Evolutionary conservation across 2,329 filamentous ascomycete genomes (phyloP).

Genomic region (Ophiostoma tasmaniense): DNA sequence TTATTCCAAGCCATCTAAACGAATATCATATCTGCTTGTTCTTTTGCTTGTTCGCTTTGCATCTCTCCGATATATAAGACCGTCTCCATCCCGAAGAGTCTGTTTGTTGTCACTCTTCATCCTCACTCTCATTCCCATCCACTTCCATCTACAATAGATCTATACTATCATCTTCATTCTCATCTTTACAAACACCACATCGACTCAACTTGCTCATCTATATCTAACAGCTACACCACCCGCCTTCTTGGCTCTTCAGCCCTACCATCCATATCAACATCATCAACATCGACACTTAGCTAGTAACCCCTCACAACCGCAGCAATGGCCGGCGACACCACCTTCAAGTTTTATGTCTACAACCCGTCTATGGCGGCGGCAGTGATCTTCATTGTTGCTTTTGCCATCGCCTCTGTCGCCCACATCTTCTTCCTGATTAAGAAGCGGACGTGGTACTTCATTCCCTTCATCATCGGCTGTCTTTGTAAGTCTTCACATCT

Average conservation of each 20-base stretch:
- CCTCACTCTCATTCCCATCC: not conserved
- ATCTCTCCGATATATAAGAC: not conserved
- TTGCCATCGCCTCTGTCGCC: not conserved
- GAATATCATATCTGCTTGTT: not conserved
- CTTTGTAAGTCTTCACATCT: slow-evolving; percentile 15
- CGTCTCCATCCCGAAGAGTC: not conserved
- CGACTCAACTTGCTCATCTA: not conserved
- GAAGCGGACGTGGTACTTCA: slow-evolving; percentile 18
- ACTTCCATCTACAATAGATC: not conserved
- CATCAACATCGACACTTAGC: not conserved
- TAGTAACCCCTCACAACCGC: not conserved
- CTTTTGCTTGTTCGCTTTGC: not conserved
- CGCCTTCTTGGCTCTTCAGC: not conserved
- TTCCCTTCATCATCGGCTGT: slow-evolving; percentile 18
- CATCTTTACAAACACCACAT: not conserved
- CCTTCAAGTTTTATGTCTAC: not conserved
- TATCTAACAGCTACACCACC: not conserved
- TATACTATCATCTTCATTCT: not conserved
- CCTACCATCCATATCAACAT: not conserved
- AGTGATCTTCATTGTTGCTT: not conserved
- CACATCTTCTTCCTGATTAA: slow-evolving; percentile 9
- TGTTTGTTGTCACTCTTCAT: not conserved
- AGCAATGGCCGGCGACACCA: not conserved
- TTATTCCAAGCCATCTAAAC: not conserved
- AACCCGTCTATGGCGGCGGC: not conserved